Evolutionary conservation across 371 early-diverging fungal species (phyloP), one percentile per base, ranked within the genome.

Genomic region (Mortierella sp.): DNA sequence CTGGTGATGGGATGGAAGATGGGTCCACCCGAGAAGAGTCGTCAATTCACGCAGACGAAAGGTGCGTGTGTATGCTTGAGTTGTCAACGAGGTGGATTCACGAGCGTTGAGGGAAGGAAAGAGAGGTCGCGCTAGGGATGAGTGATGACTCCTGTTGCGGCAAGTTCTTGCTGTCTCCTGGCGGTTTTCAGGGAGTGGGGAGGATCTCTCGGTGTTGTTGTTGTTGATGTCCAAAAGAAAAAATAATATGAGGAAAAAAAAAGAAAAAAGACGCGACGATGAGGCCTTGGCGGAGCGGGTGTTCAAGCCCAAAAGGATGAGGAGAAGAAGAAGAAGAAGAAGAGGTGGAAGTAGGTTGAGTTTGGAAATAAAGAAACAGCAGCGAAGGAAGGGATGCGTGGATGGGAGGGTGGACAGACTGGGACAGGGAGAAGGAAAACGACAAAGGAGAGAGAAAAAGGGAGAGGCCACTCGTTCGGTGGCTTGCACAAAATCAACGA

Each of bases 81-180:
- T 68, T 68, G 41, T 38, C 68, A 68, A 38, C 24, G 21, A 63
- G 63, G 16, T 7, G 35, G 24, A 24, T 41, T 27, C 43, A 21
- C 35, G 65, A 63, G 41, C 68, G 38, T 16, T 38, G 41, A 35
- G 24, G 38, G 65, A 18, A 24, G 63, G 10, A 56, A 56, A 56
- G 29, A 63, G 11, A 63, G 35, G 63, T 63, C 35, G 63, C 63
- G 35, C 63, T 32, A 63, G 63, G 35, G 51, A n/a, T 58, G 58
- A 29, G 18, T 35, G 35, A 35, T 35, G 18, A 35, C 14, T 63
- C 24, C 68, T 68, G 51, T 21, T 18, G 21, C 51, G 21, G 51
- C 51, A 18, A 51, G 51, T 51, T 21, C 21, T 18, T 51, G 43
- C 24, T 68, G 21, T 68, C 38, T 41, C 38, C 68, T 41, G 21